phyloP scores from a whole-genome alignment of 345 rosid genomes.

The Adansonia digitata region DNA sequence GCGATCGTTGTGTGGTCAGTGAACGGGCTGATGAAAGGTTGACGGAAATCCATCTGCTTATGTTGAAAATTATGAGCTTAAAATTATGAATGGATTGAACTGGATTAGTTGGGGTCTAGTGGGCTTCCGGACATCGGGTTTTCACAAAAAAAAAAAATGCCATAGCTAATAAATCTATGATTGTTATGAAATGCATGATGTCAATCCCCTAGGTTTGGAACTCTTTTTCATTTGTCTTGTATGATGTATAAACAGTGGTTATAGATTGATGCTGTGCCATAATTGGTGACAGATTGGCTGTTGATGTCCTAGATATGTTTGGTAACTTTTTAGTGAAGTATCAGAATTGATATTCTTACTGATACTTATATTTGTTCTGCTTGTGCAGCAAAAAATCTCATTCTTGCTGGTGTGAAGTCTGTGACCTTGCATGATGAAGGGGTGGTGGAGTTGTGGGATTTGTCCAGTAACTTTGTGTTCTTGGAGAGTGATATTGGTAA shows the following conservation, averaged over 20 bases:
- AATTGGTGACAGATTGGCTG: not conserved
- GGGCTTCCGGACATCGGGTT: no score
- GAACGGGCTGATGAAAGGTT: not conserved
- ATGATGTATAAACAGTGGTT: not conserved
- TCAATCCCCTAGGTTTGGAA: not conserved
- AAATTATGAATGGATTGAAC: no score
- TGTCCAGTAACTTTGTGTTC: slow-evolving; percentile 80
- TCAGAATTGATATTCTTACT: not conserved
- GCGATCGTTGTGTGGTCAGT: not conserved
- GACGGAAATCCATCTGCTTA: not conserved
- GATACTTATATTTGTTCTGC: not conserved
- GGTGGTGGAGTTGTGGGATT: slow-evolving; percentile 81
- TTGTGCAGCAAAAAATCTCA: slow-evolving; percentile 85
- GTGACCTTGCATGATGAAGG: slow-evolving; percentile 93
- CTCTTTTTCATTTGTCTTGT: not conserved
- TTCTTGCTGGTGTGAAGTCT: slow-evolving; percentile 98
- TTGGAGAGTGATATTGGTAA: slow-evolving; percentile 82
- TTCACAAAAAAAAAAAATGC: no score
- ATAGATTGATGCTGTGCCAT: not conserved
- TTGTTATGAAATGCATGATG: not conserved
- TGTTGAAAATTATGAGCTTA: not conserved
- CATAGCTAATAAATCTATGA: not conserved
- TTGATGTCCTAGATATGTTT: not conserved
- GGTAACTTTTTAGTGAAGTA: not conserved
- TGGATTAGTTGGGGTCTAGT: no score